These are phyloP conservation scores for Neurospora pannonica DNA, from an alignment of 495 filamentous ascomycete genomes.

Conservation along the genomic window DNA sequence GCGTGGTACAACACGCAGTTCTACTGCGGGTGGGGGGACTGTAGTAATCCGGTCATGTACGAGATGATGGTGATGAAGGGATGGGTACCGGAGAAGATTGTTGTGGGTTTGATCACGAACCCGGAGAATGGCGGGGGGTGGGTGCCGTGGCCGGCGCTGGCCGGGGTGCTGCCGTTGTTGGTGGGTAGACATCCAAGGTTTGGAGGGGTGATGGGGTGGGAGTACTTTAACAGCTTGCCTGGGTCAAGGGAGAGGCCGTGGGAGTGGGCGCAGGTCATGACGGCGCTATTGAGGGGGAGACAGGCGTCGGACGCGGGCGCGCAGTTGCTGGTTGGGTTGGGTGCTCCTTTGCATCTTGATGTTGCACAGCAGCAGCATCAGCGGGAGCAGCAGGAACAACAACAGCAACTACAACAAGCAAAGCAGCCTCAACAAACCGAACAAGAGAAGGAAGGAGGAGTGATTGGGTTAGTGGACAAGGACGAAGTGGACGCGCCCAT, in stretches of 20 bases:
- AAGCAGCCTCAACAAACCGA: neutral
- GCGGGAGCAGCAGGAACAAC: neutral
- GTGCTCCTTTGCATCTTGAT: neutral
- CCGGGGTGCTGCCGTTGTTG: conserved; percentile 26
- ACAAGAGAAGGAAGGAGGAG: neutral
- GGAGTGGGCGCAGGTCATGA: conserved; percentile 54
- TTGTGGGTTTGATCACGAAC: conserved; percentile 66
- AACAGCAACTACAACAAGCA: neutral
- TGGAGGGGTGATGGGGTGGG: conserved; percentile 82
- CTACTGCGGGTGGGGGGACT: conserved; percentile 73
- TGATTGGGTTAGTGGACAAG: conserved; percentile 1
- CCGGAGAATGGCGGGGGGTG: conserved; percentile 54
- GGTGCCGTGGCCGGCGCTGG: conserved; percentile 26
- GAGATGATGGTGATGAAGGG: conserved; percentile 73
- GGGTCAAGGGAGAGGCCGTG: conserved; percentile 50
- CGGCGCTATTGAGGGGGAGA: conserved; percentile 18
- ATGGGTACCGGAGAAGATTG: conserved; percentile 64
- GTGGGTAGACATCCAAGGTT: conserved; percentile 36
- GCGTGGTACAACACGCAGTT: conserved; percentile 81
- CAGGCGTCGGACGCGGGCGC: neutral
- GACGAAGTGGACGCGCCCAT: conserved; percentile 5
- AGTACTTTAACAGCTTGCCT: conserved; percentile 70
- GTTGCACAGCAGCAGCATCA: neutral
- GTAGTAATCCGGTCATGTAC: conserved; percentile 45
- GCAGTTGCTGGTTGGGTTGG: neutral